Evolutionary conservation across 495 filamentous ascomycete genomes (phyloP).

Genomic region (Parathielavia appendiculata): DNA sequence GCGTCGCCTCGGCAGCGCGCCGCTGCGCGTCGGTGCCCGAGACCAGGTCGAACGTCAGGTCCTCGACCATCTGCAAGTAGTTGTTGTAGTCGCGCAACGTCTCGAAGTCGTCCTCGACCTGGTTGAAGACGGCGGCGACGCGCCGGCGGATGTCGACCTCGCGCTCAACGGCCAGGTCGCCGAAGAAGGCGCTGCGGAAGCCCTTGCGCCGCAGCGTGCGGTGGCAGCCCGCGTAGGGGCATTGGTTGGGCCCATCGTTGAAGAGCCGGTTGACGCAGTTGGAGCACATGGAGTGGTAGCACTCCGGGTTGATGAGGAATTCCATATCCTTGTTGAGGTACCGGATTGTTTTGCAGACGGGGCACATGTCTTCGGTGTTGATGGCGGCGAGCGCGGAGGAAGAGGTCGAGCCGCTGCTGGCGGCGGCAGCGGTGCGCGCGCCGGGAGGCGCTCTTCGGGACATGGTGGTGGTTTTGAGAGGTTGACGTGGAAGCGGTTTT

Average conservation of each 20-base stretch:
- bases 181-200: constrained; percentile 86
- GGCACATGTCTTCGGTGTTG: constrained; percentile 70
- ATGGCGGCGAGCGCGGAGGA: constrained; percentile 18
- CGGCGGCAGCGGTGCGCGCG: constrained; percentile 3
- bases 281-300: constrained; percentile 98
- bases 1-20: constrained; percentile 56
- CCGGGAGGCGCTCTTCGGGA: constrained; percentile 25
- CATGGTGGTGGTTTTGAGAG: constrained; percentile 22
- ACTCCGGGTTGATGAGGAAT: constrained; percentile 95
- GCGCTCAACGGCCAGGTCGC: constrained; percentile 82
- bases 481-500: background rate
- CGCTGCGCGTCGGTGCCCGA: constrained; percentile 61
- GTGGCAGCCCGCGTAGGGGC: constrained; percentile 80
- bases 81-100: constrained; percentile 78
- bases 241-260: constrained; percentile 80
- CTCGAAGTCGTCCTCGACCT: constrained; percentile 84
- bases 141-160: constrained; percentile 87
- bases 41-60: constrained; percentile 82
- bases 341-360: constrained; percentile 89
- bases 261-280: constrained; percentile 94
- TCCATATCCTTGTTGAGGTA: constrained; percentile 91
- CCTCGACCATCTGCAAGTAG: constrained; percentile 90
- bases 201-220: constrained; percentile 76
- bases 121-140: constrained; percentile 80
- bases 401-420: constrained; percentile 9